Base-by-base conservation (phyloP, 2,329 filamentous ascomycete genomes). In the Rosellinia necatrix region DNA sequence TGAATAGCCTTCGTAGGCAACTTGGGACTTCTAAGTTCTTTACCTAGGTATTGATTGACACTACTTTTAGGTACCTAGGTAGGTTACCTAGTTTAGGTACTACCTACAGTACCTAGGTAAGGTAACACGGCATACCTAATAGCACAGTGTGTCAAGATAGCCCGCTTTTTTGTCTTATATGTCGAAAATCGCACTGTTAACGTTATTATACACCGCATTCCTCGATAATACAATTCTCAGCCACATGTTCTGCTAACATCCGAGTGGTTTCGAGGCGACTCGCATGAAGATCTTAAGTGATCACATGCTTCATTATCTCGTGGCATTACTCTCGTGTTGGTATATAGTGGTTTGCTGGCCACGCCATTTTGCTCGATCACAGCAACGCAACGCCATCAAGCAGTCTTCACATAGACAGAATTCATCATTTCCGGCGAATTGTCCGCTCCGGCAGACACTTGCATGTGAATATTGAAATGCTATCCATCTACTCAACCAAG, bases 401-500 rank as follows among this genome's bases (percentile, higher is more conserved):
- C 19, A 41, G 22, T 17, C 41, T 10, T 12, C 38, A 17, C 30
- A 3, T 10, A 12, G n/a, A 34, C 21, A 27, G 17, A 30, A 27
- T 30, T 59, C 27, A 24, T 50, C 27, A 27, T 42, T 47, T 44
- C 30, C 34, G 24, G 25, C 15, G 21, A 30, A 15, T 22, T 22
- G 10, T 17, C 41, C 40, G 13, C 43, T 15, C 21, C 10, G 40
- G 27, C 15, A 15, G 42, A 46, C 17, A 19, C 32, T 15, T 19
- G 27, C 27, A 44, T 38, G 6, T 21, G 13, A 52, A 25, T n/a
- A 35, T 47, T 19, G 24, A 48, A 44, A 4, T n/a, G 21, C 13
- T 30, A 34, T 32, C 37, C 9, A 25, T 74, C 74, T 86, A 93
- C 75, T 90, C 88, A 69, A 96, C 87, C 60, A 86, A 69, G 74